Conservation (phyloP, 139 green algal species). For the Coccomyxa sp. region DNA sequence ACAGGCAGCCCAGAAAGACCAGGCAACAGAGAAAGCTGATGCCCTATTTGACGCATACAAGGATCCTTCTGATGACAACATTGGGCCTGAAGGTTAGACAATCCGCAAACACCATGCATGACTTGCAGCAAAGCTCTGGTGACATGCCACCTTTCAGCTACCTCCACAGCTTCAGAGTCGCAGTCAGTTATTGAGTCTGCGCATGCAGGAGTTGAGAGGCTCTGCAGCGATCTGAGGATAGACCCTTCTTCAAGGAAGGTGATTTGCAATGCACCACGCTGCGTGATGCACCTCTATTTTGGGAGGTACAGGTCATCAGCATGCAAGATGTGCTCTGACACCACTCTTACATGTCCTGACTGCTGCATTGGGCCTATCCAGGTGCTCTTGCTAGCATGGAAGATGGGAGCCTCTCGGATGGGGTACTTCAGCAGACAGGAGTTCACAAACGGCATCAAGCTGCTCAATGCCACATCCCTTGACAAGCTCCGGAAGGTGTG, state of each 20-base stretch:
- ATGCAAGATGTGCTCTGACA: neutral
- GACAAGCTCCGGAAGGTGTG: slow-evolving; percentile 29
- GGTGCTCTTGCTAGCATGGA: slow-evolving; percentile 56
- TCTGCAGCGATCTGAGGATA: slow-evolving; percentile 53
- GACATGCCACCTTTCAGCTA: too few relatives aligned
- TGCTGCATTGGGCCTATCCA: neutral
- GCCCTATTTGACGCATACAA: slow-evolving; percentile 29
- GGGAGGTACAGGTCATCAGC: neutral
- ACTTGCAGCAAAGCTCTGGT: too few relatives aligned
- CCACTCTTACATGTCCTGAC: neutral
- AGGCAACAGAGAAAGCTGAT: neutral
- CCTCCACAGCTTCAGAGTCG: too few relatives aligned
- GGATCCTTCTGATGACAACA: slow-evolving; percentile 16
- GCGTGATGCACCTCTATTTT: neutral
- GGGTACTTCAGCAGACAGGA: slow-evolving; percentile 48
- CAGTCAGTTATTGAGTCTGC: neutral
- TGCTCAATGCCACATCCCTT: slow-evolving; percentile 13
- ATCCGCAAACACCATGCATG: neutral
- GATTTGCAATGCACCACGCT: neutral
- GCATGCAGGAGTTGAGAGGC: slow-evolving; percentile 43
- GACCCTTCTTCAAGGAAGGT: slow-evolving; percentile 37
- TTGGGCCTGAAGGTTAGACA: slow-evolving; percentile 37
- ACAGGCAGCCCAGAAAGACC: neutral
- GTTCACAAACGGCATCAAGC: slow-evolving; percentile 9
- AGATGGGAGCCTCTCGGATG: slow-evolving; percentile 46